These are phyloP conservation scores for Ophiocordyceps camponoti-rufipedis DNA, from an alignment of 2,329 filamentous ascomycete species.

Conservation along the genomic window DNA sequence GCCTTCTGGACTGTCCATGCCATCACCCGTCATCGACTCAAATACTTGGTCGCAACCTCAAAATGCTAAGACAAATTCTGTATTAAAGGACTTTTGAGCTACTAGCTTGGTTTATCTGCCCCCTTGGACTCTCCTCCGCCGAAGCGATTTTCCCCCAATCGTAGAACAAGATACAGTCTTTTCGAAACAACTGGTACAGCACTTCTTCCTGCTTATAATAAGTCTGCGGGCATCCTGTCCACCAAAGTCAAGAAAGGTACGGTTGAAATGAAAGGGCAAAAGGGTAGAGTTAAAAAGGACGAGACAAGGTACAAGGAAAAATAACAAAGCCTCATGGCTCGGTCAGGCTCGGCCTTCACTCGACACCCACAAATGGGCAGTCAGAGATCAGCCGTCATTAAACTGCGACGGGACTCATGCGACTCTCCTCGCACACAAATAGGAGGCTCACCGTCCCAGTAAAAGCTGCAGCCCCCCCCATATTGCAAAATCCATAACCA, in stretches of 20 bases:
- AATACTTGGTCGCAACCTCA: neutral
- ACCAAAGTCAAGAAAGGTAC: neutral
- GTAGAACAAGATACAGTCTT: constrained; percentile 5
- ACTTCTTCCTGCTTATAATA: neutral
- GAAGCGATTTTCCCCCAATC: constrained; percentile 1
- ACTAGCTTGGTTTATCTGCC: constrained; percentile 3
- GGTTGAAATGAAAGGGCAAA: neutral
- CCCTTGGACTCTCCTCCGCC: constrained; percentile 1
- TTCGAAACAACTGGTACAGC: constrained; percentile 1
- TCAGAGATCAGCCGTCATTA: neutral
- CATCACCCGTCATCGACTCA: neutral
- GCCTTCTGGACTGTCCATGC: neutral
- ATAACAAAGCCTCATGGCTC: neutral
- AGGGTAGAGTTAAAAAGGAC: neutral
- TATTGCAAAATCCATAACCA: constrained; percentile 43
- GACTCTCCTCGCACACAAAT: neutral
- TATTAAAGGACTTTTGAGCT: constrained; percentile 4
- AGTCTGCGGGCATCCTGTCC: neutral
- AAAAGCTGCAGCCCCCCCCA: constrained; percentile 16
- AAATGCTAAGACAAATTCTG: constrained; percentile 2
- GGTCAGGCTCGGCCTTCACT: constrained; percentile 1
- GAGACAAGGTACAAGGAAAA: neutral
- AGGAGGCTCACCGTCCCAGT: constrained; percentile 4
- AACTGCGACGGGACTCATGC: neutral
- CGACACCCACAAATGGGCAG: neutral